A percentile compares a stretch with the other conserved stretches of the same genome.
These are phyloP conservation scores for Monosporozyma unispora DNA, from an alignment of 805 yeast genomes.

Conservation along the genomic window DNA sequence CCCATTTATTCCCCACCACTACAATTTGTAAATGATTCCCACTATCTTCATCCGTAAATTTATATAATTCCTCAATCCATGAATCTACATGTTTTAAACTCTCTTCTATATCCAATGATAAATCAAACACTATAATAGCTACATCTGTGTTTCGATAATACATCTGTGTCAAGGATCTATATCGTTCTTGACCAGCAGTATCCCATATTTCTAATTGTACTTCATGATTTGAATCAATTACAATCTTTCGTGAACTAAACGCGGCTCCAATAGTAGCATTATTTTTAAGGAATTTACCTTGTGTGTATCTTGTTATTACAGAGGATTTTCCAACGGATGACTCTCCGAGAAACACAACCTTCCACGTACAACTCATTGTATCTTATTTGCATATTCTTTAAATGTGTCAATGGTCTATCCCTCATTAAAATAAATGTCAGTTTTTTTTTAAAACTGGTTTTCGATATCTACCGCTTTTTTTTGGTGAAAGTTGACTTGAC, in stretches of 20 bases:
- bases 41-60: constrained; percentile 29
- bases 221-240: constrained; percentile 38
- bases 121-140: constrained; percentile 70
- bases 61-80: constrained; percentile 61
- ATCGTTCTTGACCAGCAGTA: constrained; percentile 79
- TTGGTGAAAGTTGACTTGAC: neutral
- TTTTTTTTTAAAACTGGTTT: neutral
- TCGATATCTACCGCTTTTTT: neutral
- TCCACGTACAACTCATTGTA: constrained; percentile 16
- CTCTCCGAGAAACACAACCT: constrained; percentile 54
- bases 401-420: no score
- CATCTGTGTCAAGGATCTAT: constrained; percentile 72
- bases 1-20: constrained; percentile 70
- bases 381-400: no score
- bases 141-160: constrained; percentile 75
- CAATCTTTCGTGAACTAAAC: constrained; percentile 60
- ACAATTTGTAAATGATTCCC: constrained; percentile 50
- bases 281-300: constrained; percentile 64
- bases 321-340: constrained; percentile 66
- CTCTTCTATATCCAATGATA: constrained; percentile 43
- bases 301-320: constrained; percentile 59
- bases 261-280: constrained; percentile 86
- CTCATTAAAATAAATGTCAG: no score
- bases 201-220: constrained; percentile 80
- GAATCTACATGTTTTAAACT: constrained; percentile 70